Evolutionary conservation across 495 filamentous ascomycete species (phyloP), one percentile per base, ranked within the genome.

Genomic region (Penicillium riverlandense): DNA sequence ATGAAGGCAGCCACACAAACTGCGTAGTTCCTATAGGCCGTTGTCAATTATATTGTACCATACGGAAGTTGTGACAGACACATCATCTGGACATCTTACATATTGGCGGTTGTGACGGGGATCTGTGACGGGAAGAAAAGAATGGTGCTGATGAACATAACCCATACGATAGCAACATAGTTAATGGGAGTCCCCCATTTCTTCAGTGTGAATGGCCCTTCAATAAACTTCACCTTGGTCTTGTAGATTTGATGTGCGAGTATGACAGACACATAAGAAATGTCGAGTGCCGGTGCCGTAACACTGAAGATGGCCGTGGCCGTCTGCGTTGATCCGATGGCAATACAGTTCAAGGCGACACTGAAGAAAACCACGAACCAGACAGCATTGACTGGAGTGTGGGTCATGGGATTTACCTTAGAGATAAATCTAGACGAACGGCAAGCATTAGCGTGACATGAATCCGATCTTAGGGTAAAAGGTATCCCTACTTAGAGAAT

Each of bases 311-410:
- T 84, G 8, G 80, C 76, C 6, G 80, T 67, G 29, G 83, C 82
- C 1, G 83, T 85, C 52, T 81, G 59, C n/a, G 77, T 79, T 13
- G 67, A 75, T 11, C 81, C 83, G 33, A 86, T 80, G n/a, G 77
- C 83, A 54, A 86, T 84, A 38, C 78, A 72, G 47, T 79, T 82
- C 27, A 86, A 71, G 14, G 62, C 63, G 45, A 69, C 66, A 53
- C 76, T 82, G 63, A 80, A 81, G 41, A 75, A 38, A 9, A 85
- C 83, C 41, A 86, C 80, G 37, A 85, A 79, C 83, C 83, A 86
- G 48, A 86, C 83, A 6, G 78, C 72, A 48, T 84, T 82, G 49
- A 85, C 68, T 1, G 83, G 83, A 3, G 83, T 85, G 12, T 77
- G 67, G 1, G 83, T 85, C 11, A 62, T 30, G 7, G 45, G 27